Conservation (phyloP, 169 alveolate species). For the Eimeria falciformis region DNA sequence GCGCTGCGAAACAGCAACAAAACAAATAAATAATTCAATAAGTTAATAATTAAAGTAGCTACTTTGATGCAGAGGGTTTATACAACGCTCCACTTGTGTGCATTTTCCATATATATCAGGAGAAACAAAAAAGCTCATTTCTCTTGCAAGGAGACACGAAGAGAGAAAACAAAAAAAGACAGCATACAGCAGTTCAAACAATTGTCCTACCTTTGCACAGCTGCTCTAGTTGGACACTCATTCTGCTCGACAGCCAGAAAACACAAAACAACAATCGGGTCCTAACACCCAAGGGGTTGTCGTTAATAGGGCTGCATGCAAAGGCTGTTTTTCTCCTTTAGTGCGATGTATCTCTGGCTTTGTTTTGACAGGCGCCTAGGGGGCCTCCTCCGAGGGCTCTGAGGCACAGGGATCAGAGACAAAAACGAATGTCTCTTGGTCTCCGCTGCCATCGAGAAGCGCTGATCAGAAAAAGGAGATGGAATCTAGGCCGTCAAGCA, state of each 20-base stretch:
- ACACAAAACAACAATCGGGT: not conserved
- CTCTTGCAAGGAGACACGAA: not conserved
- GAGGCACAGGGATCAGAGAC: too few relatives aligned
- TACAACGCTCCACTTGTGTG: not conserved
- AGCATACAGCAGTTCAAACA: not conserved
- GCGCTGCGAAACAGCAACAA: conserved; percentile 7
- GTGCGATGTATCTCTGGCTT: not conserved
- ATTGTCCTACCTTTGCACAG: conserved; percentile 29
- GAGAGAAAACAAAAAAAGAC: not conserved
- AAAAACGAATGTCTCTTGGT: too few relatives aligned
- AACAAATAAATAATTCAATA: too few relatives aligned
- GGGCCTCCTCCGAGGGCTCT: not conserved
- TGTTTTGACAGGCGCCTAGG: not conserved
- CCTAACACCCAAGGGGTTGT: not conserved
- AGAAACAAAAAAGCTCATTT: not conserved
- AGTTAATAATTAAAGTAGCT: not conserved
- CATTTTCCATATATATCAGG: not conserved
- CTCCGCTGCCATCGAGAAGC: too few relatives aligned
- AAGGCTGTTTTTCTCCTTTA: not conserved
- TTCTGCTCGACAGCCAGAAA: not conserved
- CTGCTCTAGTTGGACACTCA: not conserved
- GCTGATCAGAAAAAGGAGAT: too few relatives aligned
- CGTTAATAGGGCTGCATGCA: too few relatives aligned
- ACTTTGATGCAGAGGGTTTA: not conserved
- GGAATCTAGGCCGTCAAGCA: too few relatives aligned